These are phyloP conservation scores for Primulina huaijiensis DNA, from an alignment of 257 asterid species.

Conservation along the genomic window DNA sequence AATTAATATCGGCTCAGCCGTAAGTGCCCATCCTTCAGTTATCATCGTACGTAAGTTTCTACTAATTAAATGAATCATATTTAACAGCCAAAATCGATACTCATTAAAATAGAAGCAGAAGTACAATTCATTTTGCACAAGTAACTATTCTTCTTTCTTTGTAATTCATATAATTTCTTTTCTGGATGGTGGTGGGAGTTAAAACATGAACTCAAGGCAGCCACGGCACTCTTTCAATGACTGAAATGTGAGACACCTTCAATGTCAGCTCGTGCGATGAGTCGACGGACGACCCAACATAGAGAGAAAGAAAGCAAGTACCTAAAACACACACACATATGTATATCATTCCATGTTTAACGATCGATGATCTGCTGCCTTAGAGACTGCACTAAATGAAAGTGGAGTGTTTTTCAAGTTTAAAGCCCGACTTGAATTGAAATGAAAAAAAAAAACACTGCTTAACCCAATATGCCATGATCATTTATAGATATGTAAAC, in stretches of 20 bases:
- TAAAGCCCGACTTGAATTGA: not conserved
- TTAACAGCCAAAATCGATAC: not conserved
- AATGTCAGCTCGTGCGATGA: not conserved
- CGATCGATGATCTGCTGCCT: not conserved
- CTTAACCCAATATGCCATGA: not conserved
- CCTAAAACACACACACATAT: no score
- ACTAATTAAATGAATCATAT: not conserved
- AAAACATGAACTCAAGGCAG: not conserved
- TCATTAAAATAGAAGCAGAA: no score
- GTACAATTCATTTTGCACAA: not conserved
- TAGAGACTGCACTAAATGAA: not conserved
- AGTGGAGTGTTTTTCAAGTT: not conserved
- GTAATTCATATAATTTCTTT: not conserved
- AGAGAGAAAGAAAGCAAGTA: not conserved
- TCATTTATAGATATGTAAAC: not conserved
- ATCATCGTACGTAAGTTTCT: not conserved
- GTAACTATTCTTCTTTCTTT: not conserved
- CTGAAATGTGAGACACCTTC: not conserved
- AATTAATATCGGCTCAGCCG: no score
- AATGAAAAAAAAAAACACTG: no score
- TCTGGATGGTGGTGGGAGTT: not conserved
- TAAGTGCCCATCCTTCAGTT: not conserved
- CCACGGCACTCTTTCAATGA: not conserved
- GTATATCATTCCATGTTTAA: no score
- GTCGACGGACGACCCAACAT: not conserved